Evolutionary conservation across 2,329 filamentous ascomycete genomes (phyloP).

Genomic region (Paecilomyces variotii): DNA sequence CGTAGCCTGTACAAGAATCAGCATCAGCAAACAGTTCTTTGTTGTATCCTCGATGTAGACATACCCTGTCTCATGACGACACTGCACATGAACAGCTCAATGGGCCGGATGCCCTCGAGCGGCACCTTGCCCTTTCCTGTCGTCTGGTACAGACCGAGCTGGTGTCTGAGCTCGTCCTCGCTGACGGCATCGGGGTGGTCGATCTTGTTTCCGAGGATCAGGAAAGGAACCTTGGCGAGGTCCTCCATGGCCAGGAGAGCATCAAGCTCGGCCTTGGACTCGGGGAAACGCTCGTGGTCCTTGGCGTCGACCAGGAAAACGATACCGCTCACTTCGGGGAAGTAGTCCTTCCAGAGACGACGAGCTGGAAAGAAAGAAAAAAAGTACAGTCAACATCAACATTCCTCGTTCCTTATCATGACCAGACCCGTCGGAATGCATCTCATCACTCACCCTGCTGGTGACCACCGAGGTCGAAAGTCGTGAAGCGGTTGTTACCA

Average conservation of each 20-base stretch:
- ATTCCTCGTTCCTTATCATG: too few relatives aligned
- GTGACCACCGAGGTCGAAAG: constrained; percentile 88
- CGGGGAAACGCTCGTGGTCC: constrained; percentile 86
- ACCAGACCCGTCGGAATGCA: background rate
- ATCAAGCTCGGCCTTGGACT: constrained; percentile 96
- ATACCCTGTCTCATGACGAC: constrained; percentile 92
- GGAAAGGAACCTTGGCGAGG: constrained; percentile 87
- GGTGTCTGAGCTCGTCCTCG: constrained; percentile 89
- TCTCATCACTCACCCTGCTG: constrained; percentile 60
- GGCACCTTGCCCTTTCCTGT: constrained; percentile 93
- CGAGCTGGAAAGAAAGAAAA: constrained; percentile 50
- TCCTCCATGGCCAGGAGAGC: constrained; percentile 95
- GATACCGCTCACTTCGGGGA: constrained; percentile 91
- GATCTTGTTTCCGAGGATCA: constrained; percentile 98
- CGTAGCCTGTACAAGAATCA: constrained; percentile 54
- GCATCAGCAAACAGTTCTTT: background rate
- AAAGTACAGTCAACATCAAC: constrained; percentile 5
- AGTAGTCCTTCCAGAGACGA: constrained; percentile 93
- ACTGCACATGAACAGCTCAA: constrained; percentile 99
- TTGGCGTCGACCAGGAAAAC: constrained; percentile 98
- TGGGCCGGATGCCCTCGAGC: constrained; percentile 82
- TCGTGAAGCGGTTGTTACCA: constrained; percentile 89
- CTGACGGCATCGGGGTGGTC: constrained; percentile 93
- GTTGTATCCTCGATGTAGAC: constrained; percentile 17
- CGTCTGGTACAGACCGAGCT: constrained; percentile 90